Base-by-base conservation (phyloP, 352 stramenopile species). In the Phytophthora niederhauseri region DNA sequence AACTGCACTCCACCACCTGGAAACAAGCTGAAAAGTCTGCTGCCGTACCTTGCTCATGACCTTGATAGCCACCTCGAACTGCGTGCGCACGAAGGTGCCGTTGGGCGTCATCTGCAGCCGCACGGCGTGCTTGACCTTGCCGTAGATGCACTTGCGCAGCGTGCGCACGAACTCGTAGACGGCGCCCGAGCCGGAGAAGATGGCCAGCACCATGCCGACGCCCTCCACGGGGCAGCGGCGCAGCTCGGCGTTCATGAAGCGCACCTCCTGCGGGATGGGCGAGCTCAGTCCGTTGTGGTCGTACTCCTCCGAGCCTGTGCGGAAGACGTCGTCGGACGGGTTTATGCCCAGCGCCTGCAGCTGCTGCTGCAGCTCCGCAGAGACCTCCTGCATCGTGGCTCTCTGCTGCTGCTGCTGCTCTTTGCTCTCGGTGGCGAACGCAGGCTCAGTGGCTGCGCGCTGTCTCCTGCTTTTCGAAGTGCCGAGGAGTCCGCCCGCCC, bases 141-240 rank as follows among this genome's bases (percentile, higher is more conserved):
- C 87, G 72, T 94, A 95, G 56, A 95, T 95, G 64, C 87, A 95
- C 66, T 95, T 95, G 57, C 87, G 82, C 53, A 95, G 76, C 61
- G 87, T 95, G 36, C 87, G 85, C 58, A 95, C 87, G 57, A 95
- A 92, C 68, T 95, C 87, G 67, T 95, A 95, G 22, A 93, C 87
- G 22, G 89, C 78, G 45, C 87, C 87, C 19, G 85, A 89, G 11
- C 87, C 87, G 2, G 87, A 94, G 67, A 95, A 95, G 20, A 95
- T 74, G 20, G 85, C 90, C 3, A 93, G 75, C 61, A 93, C 73
- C 60, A 94, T 79, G 31, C 85, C 85, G 17, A 91, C 85, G 30
- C 85, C 85, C 66, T 94, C 85, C 41, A 95, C 82, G 19, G 87
- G 77, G 61, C 84, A 94, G 19, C 82, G 83, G 6, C 85, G 82